A percentile compares a stretch with the other conserved stretches of the same genome.
phyloP scores from a whole-genome alignment of 441 rosid species.

The Populus hybrid region DNA sequence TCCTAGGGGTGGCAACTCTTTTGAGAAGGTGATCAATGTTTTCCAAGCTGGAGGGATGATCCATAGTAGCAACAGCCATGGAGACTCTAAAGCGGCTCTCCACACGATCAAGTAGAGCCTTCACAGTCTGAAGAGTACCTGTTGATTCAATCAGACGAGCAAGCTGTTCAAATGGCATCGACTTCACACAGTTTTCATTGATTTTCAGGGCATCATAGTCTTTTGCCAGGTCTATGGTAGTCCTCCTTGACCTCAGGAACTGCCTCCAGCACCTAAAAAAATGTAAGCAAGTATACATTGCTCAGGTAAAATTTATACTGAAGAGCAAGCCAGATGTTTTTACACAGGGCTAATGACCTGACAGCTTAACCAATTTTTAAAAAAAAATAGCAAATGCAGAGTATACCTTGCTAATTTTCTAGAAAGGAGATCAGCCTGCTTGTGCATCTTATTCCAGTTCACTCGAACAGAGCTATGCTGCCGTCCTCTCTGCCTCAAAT shows the following conservation, averaged over 20 bases:
- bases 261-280: constrained; percentile 77
- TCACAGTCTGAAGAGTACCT: constrained; percentile 54
- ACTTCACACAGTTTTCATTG: constrained; percentile 40
- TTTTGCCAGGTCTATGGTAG: constrained; percentile 70
- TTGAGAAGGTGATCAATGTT: constrained; percentile 88
- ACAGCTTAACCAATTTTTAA: neutral
- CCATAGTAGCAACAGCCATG: constrained; percentile 15
- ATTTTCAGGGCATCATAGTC: constrained; percentile 63
- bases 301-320: neutral
- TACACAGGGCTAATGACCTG: neutral
- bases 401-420: constrained; percentile 58
- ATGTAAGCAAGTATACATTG: neutral
- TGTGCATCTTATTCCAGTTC: constrained; percentile 48
- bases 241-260: constrained; percentile 59
- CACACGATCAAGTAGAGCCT: constrained; percentile 70
- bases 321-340: neutral
- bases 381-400: neutral
- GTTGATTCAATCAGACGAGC: constrained; percentile 71
- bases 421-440: constrained; percentile 78
- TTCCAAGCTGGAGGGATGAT: constrained; percentile 39
- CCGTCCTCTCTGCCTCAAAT: constrained; percentile 77
- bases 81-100: constrained; percentile 57
- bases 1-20: constrained; percentile 74
- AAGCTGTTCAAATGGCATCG: constrained; percentile 82
- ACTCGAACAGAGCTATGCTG: constrained; percentile 46